phyloP scores from a whole-genome alignment of 2,329 filamentous ascomycete genomes.

The Epichloe bromicola region DNA sequence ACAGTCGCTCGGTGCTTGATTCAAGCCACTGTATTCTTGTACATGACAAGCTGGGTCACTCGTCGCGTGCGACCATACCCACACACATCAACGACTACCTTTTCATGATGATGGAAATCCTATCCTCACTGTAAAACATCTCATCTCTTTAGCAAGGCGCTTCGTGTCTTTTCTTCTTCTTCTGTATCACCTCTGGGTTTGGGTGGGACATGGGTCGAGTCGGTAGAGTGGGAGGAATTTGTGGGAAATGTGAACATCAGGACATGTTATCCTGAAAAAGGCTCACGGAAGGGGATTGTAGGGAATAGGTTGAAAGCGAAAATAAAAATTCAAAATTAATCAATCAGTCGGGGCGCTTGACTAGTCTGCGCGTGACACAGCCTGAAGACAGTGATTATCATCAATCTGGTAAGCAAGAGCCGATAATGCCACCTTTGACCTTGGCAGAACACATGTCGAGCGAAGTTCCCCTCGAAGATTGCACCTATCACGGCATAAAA shows the following conservation, averaged over 20 bases:
- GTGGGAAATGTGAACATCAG: background rate
- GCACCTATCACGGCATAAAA: no score
- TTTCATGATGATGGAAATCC: conserved; percentile 10
- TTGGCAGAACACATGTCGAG: no score
- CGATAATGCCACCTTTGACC: no score
- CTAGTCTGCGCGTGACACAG: background rate
- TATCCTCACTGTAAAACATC: conserved; percentile 19
- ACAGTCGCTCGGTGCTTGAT: conserved; percentile 11
- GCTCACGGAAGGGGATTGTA: background rate
- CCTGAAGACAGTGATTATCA: background rate
- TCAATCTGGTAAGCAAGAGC: no score
- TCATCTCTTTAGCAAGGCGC: conserved; percentile 24
- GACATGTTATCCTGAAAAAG: background rate
- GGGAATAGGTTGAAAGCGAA: background rate
- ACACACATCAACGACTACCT: background rate
- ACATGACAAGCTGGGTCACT: background rate
- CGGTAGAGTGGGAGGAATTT: background rate
- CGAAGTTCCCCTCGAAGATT: no score
- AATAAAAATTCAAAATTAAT: background rate
- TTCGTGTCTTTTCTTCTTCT: conserved; percentile 15
- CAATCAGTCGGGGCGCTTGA: background rate
- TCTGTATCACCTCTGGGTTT: background rate
- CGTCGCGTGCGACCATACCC: background rate
- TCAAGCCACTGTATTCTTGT: conserved; percentile 1
- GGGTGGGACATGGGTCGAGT: background rate